These are phyloP conservation scores for Dactylis glomerata DNA, from an alignment of 176 grass and related monocot genomes.

Conservation along the genomic window DNA sequence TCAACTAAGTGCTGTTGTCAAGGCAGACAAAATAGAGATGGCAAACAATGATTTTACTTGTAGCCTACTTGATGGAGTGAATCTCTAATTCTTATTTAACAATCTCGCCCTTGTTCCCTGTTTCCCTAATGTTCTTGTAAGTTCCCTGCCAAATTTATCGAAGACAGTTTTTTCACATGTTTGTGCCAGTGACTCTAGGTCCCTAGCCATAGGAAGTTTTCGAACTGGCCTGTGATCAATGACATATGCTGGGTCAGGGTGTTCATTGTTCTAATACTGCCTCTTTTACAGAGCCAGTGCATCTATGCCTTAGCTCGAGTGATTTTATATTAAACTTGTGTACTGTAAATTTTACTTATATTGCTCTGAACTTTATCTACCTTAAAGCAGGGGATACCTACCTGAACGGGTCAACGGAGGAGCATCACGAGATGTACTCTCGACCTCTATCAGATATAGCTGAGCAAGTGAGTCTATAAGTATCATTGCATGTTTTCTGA, in stretches of 20 bases:
- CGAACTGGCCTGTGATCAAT: background rate
- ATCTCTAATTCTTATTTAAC: background rate
- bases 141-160: background rate
- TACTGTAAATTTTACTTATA: background rate
- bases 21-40: constrained; percentile 53
- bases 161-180: background rate
- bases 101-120: background rate
- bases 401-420: too few relatives aligned
- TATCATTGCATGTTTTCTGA: background rate
- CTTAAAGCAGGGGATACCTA: background rate
- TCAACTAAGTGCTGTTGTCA: constrained; percentile 33
- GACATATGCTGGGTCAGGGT: background rate
- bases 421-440: background rate
- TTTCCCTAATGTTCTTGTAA: background rate
- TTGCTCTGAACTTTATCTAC: background rate
- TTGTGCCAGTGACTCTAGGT: background rate
- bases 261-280: constrained; percentile 2
- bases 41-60: constrained; percentile 47
- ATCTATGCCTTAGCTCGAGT: too few relatives aligned
- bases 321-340: background rate
- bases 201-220: background rate
- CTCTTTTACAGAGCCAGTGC: too few relatives aligned
- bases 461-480: background rate
- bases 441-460: background rate
- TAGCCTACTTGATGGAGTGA: constrained; percentile 37